phyloP scores from a whole-genome alignment of 1,284 basidiomycete species.

The Apiotrichum mycotoxinovorans region DNA sequence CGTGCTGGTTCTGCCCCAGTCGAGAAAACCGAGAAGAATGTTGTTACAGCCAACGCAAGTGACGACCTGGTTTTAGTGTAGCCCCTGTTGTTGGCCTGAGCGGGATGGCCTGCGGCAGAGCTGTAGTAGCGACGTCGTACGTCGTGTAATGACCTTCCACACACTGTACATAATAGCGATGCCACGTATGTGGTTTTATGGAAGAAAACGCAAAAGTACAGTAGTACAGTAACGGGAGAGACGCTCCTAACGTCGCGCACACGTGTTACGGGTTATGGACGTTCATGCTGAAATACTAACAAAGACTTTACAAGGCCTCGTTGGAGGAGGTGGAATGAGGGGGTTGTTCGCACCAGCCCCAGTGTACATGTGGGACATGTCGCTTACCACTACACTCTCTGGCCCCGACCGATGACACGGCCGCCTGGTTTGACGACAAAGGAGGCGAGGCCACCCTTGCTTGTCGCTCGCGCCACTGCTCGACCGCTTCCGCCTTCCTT shows the following conservation, averaged over 20 bases:
- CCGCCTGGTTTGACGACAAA: background rate
- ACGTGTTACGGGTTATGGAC: no score
- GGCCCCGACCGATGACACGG: background rate
- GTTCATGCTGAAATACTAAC: no score
- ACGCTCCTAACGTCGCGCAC: no score
- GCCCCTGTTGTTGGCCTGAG: background rate
- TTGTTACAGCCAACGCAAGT: background rate
- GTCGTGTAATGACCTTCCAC: no score
- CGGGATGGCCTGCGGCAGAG: no score
- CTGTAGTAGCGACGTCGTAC: no score
- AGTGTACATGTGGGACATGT: background rate
- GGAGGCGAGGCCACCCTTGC: background rate
- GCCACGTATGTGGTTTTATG: no score
- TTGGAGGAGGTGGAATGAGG: no score
- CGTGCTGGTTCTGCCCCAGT: constrained; percentile 16
- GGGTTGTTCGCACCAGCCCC: background rate
- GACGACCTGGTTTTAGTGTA: constrained; percentile 13
- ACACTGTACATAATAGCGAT: no score
- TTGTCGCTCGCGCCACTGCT: background rate
- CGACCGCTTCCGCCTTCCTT: background rate
- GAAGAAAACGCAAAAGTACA: no score
- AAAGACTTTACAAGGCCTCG: no score
- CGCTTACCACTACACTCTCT: background rate
- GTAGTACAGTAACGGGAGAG: no score
- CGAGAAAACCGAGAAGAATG: constrained; percentile 7